phyloP scores from a whole-genome alignment of 225 moss, liverwort and hornwort genomes.

The Thuidium tamariscinum region DNA sequence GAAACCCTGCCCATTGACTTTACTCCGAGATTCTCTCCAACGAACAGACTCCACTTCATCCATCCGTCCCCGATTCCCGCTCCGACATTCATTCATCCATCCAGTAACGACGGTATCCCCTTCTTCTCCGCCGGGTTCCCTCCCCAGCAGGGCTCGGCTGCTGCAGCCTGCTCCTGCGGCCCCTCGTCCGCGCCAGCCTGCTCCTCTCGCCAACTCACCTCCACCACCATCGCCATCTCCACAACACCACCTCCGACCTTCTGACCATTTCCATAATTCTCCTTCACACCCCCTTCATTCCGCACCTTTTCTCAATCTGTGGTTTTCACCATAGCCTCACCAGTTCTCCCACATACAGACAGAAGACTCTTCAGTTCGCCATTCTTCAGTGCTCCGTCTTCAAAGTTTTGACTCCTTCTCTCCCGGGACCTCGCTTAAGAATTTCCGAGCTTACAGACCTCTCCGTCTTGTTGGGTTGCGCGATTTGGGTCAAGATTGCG shows the following conservation, averaged over 20 bases:
- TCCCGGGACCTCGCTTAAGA: neutral
- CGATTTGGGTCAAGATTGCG: neutral
- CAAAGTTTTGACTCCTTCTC: neutral
- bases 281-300: neutral
- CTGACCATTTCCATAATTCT: no score
- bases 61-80: neutral
- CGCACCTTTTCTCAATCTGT: neutral
- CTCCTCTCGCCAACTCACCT: neutral
- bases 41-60: neutral
- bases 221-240: neutral
- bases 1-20: neutral
- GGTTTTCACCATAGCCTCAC: neutral
- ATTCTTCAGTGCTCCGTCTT: neutral
- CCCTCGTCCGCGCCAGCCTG: neutral
- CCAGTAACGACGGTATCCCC: neutral
- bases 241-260: neutral
- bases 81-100: neutral
- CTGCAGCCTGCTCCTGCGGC: neutral
- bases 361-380: neutral
- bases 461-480: neutral
- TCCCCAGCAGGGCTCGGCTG: neutral
- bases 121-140: slow-evolving; percentile 15
- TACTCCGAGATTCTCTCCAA: neutral
- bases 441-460: neutral
- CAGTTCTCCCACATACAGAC: neutral